Evolutionary conservation across 1,284 basidiomycete species (phyloP).

Genomic region (Trichosporon faecale): DNA sequence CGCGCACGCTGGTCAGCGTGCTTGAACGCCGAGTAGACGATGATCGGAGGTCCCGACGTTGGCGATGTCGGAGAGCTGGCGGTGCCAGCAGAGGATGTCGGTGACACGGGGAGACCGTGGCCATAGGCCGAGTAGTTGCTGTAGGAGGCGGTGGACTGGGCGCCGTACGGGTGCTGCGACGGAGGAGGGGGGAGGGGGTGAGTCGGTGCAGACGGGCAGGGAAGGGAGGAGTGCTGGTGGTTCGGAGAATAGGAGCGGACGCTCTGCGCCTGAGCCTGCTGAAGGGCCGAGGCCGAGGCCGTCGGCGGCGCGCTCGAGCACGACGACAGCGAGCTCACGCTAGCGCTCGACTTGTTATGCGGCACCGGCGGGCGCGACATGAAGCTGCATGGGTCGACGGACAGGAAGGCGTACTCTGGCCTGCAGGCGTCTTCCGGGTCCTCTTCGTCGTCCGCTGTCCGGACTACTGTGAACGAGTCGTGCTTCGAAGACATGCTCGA

Average conservation of each 20-base stretch:
- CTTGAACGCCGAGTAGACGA: conserved; percentile 5
- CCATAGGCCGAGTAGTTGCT: neutral
- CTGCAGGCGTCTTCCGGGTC: neutral
- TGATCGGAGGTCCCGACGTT: neutral
- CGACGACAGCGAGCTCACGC: neutral
- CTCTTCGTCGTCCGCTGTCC: neutral
- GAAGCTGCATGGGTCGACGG: neutral
- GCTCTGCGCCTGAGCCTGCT: neutral
- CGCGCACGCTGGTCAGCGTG: neutral
- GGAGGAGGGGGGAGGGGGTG: neutral
- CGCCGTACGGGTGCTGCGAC: neutral
- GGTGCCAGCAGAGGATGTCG: neutral
- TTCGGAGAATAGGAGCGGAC: neutral
- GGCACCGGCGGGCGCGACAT: conserved; percentile 5
- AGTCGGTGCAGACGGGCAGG: neutral
- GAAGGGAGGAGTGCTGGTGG: neutral
- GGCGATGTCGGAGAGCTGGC: neutral
- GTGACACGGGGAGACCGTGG: neutral
- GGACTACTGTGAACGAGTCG: neutral
- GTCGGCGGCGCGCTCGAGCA: neutral
- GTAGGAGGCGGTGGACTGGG: neutral
- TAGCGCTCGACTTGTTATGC: neutral
- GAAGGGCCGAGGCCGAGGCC: neutral
- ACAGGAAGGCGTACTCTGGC: neutral
- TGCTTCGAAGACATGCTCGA: neutral